Conservation (phyloP, 2,329 filamentous ascomycete species). For the Bipolaris victoriae region DNA sequence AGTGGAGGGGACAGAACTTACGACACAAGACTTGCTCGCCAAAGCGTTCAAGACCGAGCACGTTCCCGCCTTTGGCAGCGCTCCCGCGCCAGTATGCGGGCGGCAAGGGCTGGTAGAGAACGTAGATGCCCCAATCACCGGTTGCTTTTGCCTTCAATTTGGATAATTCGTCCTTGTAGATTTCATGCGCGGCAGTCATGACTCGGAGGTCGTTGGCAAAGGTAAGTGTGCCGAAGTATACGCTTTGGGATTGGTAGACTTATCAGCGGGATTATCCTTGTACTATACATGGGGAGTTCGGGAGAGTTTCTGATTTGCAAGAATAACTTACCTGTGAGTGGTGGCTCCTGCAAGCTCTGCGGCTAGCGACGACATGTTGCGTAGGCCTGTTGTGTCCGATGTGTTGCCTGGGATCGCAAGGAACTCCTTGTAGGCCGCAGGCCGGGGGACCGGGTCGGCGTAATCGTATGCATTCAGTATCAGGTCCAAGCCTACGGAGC, state of each 20-base stretch:
- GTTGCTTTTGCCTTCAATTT: conserved; percentile 37
- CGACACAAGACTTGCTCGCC: conserved; percentile 23
- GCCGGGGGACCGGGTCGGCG: conserved; percentile 23
- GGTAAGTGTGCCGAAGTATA: conserved; percentile 35
- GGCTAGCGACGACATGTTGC: conserved; percentile 33
- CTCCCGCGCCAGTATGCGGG: conserved; percentile 46
- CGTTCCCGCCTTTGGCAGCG: conserved; percentile 48
- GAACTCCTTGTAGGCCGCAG: conserved; percentile 31
- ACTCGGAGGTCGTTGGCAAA: conserved; percentile 46
- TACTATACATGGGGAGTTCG: neutral
- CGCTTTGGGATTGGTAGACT: neutral
- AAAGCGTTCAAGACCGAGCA: conserved; percentile 47
- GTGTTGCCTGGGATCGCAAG: conserved; percentile 33
- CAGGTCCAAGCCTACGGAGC: conserved; percentile 16
- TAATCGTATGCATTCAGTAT: conserved; percentile 35
- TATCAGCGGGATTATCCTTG: neutral
- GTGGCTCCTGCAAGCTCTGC: conserved; percentile 24
- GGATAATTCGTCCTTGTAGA: conserved; percentile 50
- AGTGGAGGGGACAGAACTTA: conserved; percentile 13
- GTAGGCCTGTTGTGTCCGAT: conserved; percentile 29
- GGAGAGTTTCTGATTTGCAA: neutral
- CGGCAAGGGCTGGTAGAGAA: conserved; percentile 50
- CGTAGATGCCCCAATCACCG: conserved; percentile 43
- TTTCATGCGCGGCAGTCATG: conserved; percentile 47
- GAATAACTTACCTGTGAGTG: conserved; percentile 18